Evolutionary conservation across 2,329 filamentous ascomycete genomes (phyloP), one percentile per base, ranked within the genome.

Genomic region (Didymella lethalis): DNA sequence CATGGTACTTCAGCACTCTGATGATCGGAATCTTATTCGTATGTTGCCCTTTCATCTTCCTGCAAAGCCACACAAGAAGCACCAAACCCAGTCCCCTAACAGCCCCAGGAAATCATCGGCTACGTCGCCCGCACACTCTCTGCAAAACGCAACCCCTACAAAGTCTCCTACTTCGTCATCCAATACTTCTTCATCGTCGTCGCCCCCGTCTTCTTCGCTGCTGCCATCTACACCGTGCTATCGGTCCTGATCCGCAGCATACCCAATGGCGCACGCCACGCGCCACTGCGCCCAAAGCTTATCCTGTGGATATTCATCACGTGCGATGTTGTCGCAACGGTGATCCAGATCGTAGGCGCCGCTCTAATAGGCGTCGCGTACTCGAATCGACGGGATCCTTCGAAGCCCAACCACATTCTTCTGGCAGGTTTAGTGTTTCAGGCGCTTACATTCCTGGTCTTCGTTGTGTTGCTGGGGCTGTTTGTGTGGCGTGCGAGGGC

Each of bases 151-250:
- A 78, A 85, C 60, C 84, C 84, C 0, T 86, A 86, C 69, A 77
- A 81, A 59, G 77, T 86, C 16, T 73, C 81, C 36, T 86, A 81
- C 76, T 87, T 86, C 63, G 83, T 87, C 38, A 73, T 85, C 45
- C 83, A 85, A 67, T 86, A 86, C 76, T 87, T 87, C 77, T 85
- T 85, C 77, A 85, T 87, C 70, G 84, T 87, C 60, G 82, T 83
- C 0, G 84, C 84, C 0, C 85, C 85, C 1, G 85, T 87, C 36
- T 84, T 86, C 66, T 81, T 86, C 71, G 80, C 82, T 16, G 85
- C 85, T 0, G 80, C 80, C 0, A 82, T 86, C 48, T 87, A 86
- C 76, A 82, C 82, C n/a, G 75, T 84, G 46, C 76, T 86, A 7
- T 82, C 80, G 0, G 77, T 81, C 3, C 72, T 86, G 31, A 84